Evolutionary conservation across 306 rosid genomes (phyloP).

Genomic region (Cucumis sativus): DNA sequence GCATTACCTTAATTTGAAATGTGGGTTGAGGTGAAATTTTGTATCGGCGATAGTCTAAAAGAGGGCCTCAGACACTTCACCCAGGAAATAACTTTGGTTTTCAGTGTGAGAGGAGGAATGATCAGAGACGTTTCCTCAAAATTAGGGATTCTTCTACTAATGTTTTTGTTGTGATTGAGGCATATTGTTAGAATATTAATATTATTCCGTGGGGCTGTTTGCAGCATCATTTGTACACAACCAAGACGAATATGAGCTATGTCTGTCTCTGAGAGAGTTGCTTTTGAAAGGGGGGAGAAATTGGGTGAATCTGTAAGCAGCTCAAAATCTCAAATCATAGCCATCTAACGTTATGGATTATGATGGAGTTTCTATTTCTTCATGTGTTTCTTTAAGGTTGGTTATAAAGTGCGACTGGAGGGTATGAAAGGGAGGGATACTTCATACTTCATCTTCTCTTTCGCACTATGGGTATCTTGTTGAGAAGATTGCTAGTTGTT

Average conservation of each 20-base stretch:
- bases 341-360: constrained; percentile 1
- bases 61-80: neutral
- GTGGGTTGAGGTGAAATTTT: neutral
- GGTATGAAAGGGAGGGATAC: constrained; percentile 90
- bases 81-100: neutral
- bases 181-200: neutral
- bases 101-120: neutral
- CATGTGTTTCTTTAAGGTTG: constrained; percentile 44
- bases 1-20: neutral
- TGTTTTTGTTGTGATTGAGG: neutral
- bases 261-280: constrained; percentile 95
- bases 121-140: neutral
- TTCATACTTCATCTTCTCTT: constrained; percentile 83
- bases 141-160: neutral
- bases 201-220: constrained; percentile 44
- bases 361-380: constrained; percentile 10
- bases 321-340: constrained; percentile 2
- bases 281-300: constrained; percentile 85
- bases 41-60: neutral
- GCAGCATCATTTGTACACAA: constrained; percentile 86
- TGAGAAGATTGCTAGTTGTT: constrained; percentile 85
- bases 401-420: constrained; percentile 93
- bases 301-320: constrained; percentile 93
- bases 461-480: constrained; percentile 91
- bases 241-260: constrained; percentile 95